Conservation (phyloP, 345 rosid species). For the Aethionema arabicum region DNA sequence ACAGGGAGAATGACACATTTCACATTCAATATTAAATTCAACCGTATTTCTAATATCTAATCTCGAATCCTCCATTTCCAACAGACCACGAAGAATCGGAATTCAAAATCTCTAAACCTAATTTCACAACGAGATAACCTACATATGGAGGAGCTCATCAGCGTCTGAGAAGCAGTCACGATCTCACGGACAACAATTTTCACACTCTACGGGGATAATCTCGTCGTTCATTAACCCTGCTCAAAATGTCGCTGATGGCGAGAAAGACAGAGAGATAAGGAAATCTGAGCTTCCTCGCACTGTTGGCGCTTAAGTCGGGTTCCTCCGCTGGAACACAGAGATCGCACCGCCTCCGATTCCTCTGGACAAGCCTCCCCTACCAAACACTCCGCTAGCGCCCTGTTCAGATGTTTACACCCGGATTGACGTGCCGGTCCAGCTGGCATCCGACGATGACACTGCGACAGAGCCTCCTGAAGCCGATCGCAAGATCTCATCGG, state of each 20-base stretch:
- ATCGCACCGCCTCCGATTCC: conserved; percentile 74
- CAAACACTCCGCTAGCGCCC: conserved; percentile 70
- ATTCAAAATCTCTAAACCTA: not conserved
- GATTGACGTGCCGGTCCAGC: conserved; percentile 44
- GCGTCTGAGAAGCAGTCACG: not conserved
- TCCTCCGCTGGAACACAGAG: conserved; percentile 77
- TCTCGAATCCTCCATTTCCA: conserved; percentile 4
- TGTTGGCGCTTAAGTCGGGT: conserved; percentile 77
- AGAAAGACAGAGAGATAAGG: conserved; percentile 50
- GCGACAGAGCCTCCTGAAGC: conserved; percentile 56
- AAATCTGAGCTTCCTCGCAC: conserved; percentile 76
- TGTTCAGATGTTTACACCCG: conserved; percentile 78
- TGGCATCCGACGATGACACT: conserved; percentile 69
- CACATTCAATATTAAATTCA: not conserved
- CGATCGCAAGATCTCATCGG: conserved; percentile 52
- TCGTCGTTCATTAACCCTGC: conserved; percentile 5
- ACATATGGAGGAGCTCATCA: not conserved
- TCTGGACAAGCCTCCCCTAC: conserved; percentile 67
- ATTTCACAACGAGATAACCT: not conserved
- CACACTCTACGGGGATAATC: not conserved
- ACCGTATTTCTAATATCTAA: not conserved
- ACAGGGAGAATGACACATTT: not conserved
- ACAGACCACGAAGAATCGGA: not conserved
- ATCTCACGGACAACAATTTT: not conserved
- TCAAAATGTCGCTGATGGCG: conserved; percentile 24